Percentiles rank a stretch among this genome's conserved stretches.
phyloP scores from a whole-genome alignment of 306 rosid species.

The Castanea sativa region DNA sequence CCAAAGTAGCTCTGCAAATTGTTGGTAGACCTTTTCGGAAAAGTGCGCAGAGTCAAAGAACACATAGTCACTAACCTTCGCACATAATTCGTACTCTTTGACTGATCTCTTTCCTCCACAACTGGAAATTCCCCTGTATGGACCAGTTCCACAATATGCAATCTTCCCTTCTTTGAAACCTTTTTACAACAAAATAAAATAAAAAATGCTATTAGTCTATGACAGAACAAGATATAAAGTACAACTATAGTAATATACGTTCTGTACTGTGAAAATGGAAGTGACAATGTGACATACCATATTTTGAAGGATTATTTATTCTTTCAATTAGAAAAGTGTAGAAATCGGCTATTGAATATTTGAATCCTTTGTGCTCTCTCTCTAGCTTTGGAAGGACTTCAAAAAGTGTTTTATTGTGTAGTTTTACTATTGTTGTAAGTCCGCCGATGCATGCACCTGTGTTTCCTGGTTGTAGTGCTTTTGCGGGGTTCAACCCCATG shows the following conservation, averaged over 20 bases:
- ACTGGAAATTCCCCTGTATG: slow-evolving; percentile 34
- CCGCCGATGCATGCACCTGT: slow-evolving; percentile 20
- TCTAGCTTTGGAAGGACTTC: slow-evolving; percentile 15
- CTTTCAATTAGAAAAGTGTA: not conserved
- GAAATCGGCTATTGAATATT: not conserved
- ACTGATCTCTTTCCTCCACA: slow-evolving; percentile 42
- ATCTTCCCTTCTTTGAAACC: slow-evolving; percentile 39
- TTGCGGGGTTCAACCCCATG: slow-evolving; percentile 25
- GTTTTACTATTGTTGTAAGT: slow-evolving; percentile 10
- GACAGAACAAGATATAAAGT: no score
- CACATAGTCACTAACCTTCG: slow-evolving; percentile 25
- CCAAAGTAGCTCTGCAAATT: slow-evolving; percentile 36
- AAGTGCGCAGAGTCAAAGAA: slow-evolving; percentile 46
- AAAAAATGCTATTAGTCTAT: no score
- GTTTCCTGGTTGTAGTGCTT: slow-evolving; percentile 1
- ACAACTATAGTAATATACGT: no score
- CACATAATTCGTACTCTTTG: slow-evolving; percentile 30
- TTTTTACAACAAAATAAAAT: not conserved
- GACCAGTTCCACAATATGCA: slow-evolving; percentile 51
- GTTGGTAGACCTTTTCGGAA: slow-evolving; percentile 28
- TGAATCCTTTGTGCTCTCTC: not conserved
- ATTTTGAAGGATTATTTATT: not conserved
- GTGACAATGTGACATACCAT: not conserved
- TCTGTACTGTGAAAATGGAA: not conserved
- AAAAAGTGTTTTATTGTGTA: slow-evolving; percentile 21